Percentiles rank a stretch among this genome's conserved stretches.
Evolutionary conservation across 371 early-diverging fungal genomes (phyloP).

Genomic region (Syncephalastrum sp.): DNA sequence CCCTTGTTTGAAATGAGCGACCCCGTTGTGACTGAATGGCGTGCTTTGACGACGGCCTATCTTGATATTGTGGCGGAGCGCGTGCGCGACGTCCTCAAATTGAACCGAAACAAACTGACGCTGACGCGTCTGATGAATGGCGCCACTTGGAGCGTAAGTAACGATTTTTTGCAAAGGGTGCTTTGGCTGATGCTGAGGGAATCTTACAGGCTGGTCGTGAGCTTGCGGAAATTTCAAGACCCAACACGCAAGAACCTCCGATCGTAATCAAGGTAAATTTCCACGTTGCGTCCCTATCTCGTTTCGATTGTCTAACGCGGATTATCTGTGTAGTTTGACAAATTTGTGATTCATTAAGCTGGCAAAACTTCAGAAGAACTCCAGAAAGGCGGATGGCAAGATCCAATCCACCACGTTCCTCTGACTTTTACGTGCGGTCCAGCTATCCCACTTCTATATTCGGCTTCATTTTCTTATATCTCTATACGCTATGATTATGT

Average conservation of each 20-base stretch:
- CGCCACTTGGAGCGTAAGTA: slow-evolving; percentile 80
- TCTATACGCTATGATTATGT: too few relatives aligned
- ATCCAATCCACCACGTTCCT: too few relatives aligned
- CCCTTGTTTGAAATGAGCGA: slow-evolving; percentile 80
- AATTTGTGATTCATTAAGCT: slow-evolving; percentile 11
- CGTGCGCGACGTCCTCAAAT: slow-evolving; percentile 60
- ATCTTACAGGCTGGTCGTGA: slow-evolving; percentile 79
- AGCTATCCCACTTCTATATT: too few relatives aligned
- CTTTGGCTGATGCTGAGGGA: too few relatives aligned
- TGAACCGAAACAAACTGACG: slow-evolving; percentile 60
- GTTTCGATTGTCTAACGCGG: not conserved
- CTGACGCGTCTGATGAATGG: slow-evolving; percentile 87
- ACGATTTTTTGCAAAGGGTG: too few relatives aligned
- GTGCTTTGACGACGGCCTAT: slow-evolving; percentile 84
- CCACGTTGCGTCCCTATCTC: not conserved
- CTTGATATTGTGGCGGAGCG: slow-evolving; percentile 74
- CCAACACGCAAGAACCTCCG: slow-evolving; percentile 86
- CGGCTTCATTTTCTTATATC: too few relatives aligned
- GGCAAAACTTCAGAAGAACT: too few relatives aligned
- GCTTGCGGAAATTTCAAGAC: slow-evolving; percentile 76
- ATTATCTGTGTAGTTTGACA: slow-evolving; percentile 1
- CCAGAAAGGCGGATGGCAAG: too few relatives aligned
- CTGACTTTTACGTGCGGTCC: too few relatives aligned
- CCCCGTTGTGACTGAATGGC: slow-evolving; percentile 89
- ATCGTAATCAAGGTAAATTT: slow-evolving; percentile 66